Base-by-base conservation (phyloP, 768 basidiomycete species). In the Gautieria morchelliformis region DNA sequence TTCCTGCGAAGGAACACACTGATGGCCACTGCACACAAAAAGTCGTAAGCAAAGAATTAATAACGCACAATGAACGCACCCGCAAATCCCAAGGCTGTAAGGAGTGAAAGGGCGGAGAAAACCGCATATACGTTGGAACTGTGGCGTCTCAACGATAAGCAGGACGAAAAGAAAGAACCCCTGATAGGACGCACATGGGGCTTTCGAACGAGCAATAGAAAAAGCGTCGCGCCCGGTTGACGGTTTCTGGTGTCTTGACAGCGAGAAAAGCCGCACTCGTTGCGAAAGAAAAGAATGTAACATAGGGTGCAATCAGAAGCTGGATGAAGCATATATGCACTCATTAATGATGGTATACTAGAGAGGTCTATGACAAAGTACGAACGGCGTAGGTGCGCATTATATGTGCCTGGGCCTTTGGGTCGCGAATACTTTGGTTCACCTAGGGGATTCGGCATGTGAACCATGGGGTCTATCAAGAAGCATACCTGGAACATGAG, bases 171-270 rank as follows among this genome's bases (percentile, higher is more conserved):
- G 14, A 56, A 17, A 44, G 12, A 3, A 44, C 2, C 50, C 5
- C 17, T 5, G 52, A 35, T 19, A 53, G 15, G 45, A 24, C 27
- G 19, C 11, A 56, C 54, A 56, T 17, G 17, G 44, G 11, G 45
- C 17, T 46, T 3, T 24, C 17, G 1, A 44, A 19, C 11, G 54
- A 56, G 40, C 54, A 56, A 33, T 56, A 56, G 32, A 56, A 56
- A 47, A 56, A 56, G 9, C 42, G 54, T 24, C 54, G 54, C 22
- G 20, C 40, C 27, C 54, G 54, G 32, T 5, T 45, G 9, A 56
- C 54, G 1, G 4, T 33, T 30, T 24, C 20, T 7, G 42, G 54
- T 10, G 1, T 27, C 5, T 45, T 4, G 5, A 15, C 15, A 14
- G 41, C 42, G 30, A 40, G 40, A n/a, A 56, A 6, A 9, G 42